Base-by-base conservation (phyloP, 805 yeast species). In the Starmerella floricola region DNA sequence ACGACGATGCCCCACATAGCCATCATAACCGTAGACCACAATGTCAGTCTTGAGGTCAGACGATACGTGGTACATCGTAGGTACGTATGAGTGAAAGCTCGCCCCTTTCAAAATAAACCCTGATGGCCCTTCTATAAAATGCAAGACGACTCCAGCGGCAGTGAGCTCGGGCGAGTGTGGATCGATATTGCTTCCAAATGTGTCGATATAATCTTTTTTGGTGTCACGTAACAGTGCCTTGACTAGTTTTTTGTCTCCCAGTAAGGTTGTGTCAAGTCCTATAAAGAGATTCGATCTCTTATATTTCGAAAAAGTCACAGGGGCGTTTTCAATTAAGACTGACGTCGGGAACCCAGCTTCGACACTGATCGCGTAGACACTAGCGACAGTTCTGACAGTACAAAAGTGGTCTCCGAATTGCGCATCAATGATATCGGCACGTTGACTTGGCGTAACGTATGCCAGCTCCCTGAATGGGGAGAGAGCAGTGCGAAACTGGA, bases 381-480 rank as follows among this genome's bases (percentile, higher is more conserved):
- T 3, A 27, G 32, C 42, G 12, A 20, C n/a, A 26, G 27, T 24
- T 11, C 34, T 34, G 12, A 40, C n/a, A 2, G 32, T 10, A 16
- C 36, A 32, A 17, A 6, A 19, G 1, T 12, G 6, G 2, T 26
- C 17, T 13, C 38, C 36, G 21, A 39, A 17, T 6, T 18, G 19
- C 0, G 44, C 44, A 8, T 35, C 44, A 4, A 44, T 24, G 2
- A 40, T 32, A 11, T 30, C 8, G n/a, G 23, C 31, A 8, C 26
- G n/a, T 13, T 12, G 17, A 11, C n/a, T 20, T 3, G 31, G 16
- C 16, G 16, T 6, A 19, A 35, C 20, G 16, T 19, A 8, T 10
- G 18, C 27, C 6, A 39, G 3, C 3, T n/a, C n/a, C 10, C 4
- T 8, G n/a, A 10, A 15, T 4, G 47, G 44, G 8, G 31, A 17